Evolutionary conservation across 352 stramenopile genomes (phyloP).

Genomic region (Pelagophyceae sp.): DNA sequence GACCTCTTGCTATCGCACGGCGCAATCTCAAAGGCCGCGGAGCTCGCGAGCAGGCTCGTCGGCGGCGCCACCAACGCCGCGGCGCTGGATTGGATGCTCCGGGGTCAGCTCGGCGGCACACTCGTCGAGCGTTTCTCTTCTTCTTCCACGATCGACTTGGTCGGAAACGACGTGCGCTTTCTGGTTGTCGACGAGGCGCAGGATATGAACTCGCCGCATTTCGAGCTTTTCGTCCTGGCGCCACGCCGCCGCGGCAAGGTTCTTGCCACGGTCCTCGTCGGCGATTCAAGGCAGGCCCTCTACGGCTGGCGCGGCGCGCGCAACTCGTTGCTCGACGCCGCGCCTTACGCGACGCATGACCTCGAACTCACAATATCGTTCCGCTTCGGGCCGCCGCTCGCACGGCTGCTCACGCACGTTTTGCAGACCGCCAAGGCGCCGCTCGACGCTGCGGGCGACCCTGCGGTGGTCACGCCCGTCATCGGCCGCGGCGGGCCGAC

Average conservation of each 20-base stretch:
- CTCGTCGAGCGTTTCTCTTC: not conserved
- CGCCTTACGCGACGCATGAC: not conserved
- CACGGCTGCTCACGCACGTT: not conserved
- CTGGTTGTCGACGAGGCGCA: not conserved
- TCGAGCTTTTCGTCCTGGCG: not conserved
- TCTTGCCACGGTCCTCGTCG: not conserved
- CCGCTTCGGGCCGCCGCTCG: not conserved
- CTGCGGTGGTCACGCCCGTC: not conserved
- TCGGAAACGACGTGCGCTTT: not conserved
- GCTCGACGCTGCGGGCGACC: not conserved
- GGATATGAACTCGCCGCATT: constrained; percentile 1
- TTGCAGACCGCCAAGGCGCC: not conserved
- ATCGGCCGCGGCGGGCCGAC: not conserved
- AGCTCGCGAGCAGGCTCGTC: not conserved
- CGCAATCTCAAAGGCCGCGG: not conserved
- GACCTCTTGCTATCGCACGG: not conserved
- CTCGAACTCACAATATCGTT: not conserved
- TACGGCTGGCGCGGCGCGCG: not conserved
- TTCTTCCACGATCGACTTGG: too few species aligned
- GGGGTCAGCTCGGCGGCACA: not conserved
- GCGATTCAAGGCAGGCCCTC: not conserved
- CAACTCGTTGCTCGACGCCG: not conserved
- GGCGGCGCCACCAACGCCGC: not conserved
- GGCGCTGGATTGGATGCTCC: not conserved
- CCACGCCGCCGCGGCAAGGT: not conserved